phyloP scores from a whole-genome alignment of 306 rosid genomes.

The Sesbania bispinosa region DNA sequence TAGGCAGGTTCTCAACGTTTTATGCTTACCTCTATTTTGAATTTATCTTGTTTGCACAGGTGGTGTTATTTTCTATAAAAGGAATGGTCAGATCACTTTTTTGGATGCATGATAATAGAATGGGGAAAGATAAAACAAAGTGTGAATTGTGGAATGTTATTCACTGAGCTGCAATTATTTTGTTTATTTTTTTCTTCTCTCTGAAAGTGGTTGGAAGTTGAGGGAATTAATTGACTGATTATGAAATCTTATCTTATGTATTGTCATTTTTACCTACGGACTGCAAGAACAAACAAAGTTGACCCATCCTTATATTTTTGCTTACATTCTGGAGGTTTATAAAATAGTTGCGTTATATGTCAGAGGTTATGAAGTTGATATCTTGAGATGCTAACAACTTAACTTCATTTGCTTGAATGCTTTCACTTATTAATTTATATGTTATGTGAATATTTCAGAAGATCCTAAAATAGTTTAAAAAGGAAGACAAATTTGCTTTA shows the following conservation, averaged over 20 bases:
- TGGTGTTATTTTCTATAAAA: background rate
- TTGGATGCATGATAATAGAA: background rate
- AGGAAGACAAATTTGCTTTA: background rate
- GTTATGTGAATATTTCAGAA: background rate
- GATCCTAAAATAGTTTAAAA: background rate
- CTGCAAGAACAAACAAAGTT: conserved; percentile 3
- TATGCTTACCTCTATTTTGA: conserved; percentile 18
- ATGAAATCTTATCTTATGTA: conserved; percentile 3
- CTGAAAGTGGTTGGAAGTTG: background rate
- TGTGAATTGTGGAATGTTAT: background rate
- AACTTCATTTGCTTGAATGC: conserved; percentile 16
- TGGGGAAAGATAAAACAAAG: background rate
- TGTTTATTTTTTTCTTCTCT: background rate
- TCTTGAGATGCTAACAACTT: background rate
- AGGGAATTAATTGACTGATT: background rate
- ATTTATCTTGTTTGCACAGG: conserved; percentile 7
- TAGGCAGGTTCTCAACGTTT: conserved; percentile 93
- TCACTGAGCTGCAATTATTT: background rate
- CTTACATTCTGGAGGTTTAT: conserved; percentile 15
- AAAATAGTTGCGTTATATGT: conserved; percentile 15
- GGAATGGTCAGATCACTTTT: conserved; percentile 7
- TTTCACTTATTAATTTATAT: background rate
- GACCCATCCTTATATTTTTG: conserved; percentile 21
- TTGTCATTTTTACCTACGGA: background rate
- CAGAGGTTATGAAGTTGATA: conserved; percentile 14